phyloP scores from a whole-genome alignment of 805 yeast genomes.

The Teunomyces funiuensis region DNA sequence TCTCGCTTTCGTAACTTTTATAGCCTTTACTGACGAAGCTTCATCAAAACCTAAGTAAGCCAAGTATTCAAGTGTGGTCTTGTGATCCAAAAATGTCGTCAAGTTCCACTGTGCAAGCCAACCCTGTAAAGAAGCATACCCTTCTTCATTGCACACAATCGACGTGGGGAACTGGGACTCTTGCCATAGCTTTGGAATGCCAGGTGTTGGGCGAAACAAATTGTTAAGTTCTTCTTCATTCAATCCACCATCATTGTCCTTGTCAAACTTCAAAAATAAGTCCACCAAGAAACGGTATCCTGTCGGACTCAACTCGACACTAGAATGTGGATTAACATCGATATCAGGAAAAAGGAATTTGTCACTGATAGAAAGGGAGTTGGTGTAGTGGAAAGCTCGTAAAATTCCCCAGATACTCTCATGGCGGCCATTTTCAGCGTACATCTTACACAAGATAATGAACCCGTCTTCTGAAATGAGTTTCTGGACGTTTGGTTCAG shows the following conservation, averaged over 20 bases:
- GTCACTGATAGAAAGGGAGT: conserved; percentile 82
- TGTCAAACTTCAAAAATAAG: conserved; percentile 80
- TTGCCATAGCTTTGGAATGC: conserved; percentile 84
- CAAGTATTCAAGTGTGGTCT: conserved; percentile 80
- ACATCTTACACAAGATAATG: conserved; percentile 70
- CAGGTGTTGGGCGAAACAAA: conserved; percentile 88
- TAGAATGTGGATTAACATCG: conserved; percentile 70
- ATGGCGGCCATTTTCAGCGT: conserved; percentile 89
- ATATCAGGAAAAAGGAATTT: conserved; percentile 74
- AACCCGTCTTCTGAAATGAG: conserved; percentile 80
- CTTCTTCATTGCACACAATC: conserved; percentile 87
- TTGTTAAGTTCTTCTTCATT: conserved; percentile 66
- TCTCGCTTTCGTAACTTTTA: conserved; percentile 82
- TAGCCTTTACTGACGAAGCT: conserved; percentile 35
- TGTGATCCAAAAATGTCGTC: conserved; percentile 85
- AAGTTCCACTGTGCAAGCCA: conserved; percentile 99
- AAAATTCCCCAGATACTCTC: conserved; percentile 97
- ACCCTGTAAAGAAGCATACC: conserved; percentile 90
- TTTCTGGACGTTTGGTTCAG: conserved; percentile 23
- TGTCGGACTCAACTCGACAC: conserved; percentile 87
- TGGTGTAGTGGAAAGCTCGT: conserved; percentile 86
- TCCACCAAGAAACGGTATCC: conserved; percentile 94
- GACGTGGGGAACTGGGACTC: conserved; percentile 83
- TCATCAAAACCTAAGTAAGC: conserved; percentile 88
- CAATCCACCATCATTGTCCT: conserved; percentile 95